phyloP scores from a whole-genome alignment of 345 rosid species.

The Euphorbia pulcherrima region DNA sequence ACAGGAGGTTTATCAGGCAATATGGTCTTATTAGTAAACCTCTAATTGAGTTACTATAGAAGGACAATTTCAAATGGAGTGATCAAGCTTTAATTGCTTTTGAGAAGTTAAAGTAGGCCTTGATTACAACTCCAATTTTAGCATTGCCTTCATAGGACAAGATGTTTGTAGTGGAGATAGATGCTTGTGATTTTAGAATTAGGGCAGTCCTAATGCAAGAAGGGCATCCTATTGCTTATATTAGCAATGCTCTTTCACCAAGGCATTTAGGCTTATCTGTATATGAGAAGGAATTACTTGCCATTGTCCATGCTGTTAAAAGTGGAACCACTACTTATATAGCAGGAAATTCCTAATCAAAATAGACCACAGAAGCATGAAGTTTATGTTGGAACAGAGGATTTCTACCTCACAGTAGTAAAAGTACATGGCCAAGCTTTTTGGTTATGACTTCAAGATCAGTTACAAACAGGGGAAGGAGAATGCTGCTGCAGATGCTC shows the following conservation, averaged over 20 bases:
- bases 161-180: background rate
- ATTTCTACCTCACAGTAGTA: background rate
- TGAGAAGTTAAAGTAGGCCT: background rate
- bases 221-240: background rate
- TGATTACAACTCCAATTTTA: background rate
- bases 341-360: background rate
- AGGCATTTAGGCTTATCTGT: background rate
- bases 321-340: background rate
- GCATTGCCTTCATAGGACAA: background rate
- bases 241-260: background rate
- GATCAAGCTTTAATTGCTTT: background rate
- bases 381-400: background rate
- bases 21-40: background rate
- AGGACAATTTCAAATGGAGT: background rate
- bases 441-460: background rate
- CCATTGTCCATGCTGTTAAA: background rate
- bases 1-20: background rate
- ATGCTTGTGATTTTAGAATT: background rate
- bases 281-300: conserved; percentile 7
- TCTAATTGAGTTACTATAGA: background rate
- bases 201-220: conserved; percentile 4
- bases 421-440: background rate
- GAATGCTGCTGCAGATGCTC: background rate
- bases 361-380: background rate
- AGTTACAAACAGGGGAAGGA: background rate